phyloP scores from a whole-genome alignment of 2,329 filamentous ascomycete genomes.

The Dactylellina drechsleri region DNA sequence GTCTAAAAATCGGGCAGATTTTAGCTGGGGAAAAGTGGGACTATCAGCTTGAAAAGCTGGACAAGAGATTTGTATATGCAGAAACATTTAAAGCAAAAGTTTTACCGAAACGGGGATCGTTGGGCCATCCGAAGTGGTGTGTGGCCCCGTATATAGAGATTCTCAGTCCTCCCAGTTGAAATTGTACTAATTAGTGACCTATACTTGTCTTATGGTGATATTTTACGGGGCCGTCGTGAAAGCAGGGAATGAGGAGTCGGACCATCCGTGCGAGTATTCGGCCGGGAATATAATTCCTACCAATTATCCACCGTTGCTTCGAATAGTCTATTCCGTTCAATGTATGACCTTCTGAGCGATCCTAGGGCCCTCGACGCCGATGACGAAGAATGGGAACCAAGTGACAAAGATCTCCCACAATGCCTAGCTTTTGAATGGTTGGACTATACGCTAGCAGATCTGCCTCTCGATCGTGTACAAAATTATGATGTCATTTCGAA shows the following conservation, averaged over 20 bases:
- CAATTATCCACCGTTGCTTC: conserved; percentile 27
- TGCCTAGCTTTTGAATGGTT: conserved; percentile 35
- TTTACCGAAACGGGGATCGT: conserved; percentile 19
- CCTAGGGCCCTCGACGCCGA: conserved; percentile 25
- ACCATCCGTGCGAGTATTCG: conserved; percentile 25
- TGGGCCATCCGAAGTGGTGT: conserved; percentile 23
- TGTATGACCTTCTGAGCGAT: conserved; percentile 34
- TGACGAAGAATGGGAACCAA: conserved; percentile 23
- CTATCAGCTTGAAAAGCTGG: conserved; percentile 32
- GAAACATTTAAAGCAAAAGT: conserved; percentile 37
- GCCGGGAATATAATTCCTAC: conserved; percentile 30
- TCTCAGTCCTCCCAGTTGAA: not conserved
- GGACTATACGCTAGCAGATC: conserved; percentile 22
- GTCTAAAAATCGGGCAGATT: conserved; percentile 36
- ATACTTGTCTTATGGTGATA: conserved; percentile 24
- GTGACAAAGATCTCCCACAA: conserved; percentile 26
- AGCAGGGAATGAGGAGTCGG: conserved; percentile 31
- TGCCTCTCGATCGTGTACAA: conserved; percentile 24
- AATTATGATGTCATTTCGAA: conserved; percentile 20
- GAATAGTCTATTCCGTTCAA: conserved; percentile 27
- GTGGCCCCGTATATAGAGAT: conserved; percentile 7
- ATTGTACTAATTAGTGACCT: conserved; percentile 10
- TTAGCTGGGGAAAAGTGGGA: conserved; percentile 23
- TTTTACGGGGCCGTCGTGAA: conserved; percentile 28
- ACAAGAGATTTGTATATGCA: conserved; percentile 27